Base-by-base conservation (phyloP, 2,329 filamentous ascomycete species). In the Colletotrichum incanum region DNA sequence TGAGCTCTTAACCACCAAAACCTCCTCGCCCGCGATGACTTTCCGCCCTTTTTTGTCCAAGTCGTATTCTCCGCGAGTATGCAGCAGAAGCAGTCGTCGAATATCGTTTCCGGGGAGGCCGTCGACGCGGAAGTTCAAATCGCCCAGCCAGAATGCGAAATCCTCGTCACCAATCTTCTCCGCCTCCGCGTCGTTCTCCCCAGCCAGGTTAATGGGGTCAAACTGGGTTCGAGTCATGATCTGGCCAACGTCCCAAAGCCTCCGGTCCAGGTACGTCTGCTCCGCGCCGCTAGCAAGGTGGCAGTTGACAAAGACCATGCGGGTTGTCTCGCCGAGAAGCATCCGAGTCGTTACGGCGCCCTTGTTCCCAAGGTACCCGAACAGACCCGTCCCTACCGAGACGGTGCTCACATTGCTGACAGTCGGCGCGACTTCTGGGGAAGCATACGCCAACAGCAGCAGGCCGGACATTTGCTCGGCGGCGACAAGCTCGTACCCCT, bases 311-410 rank as follows among this genome's bases (percentile, higher is more conserved):
- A 99, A 98, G 31, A 96, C 92, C 67, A 99, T 84, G 39, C 93
- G 89, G 0, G 96, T 98, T 0, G 95, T 95, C 80, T 98, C 96
- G 2, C 96, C 96, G 0, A 99, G 84, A 0, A 99, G 87, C 5
- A 99, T 85, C 26, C 96, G 90, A 5, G 93, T 93, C 3, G 92
- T 90, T 0, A 98, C 93, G 5, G 94, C 96, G 1, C 96, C 96
- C 80, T 99, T 99, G 81, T 99, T 99, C 12, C 96, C 96, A 85
- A 98, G 92, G 78, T 98, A 98, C 0, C 96, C 96, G 82, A 97
- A 90, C 54, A 98, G 82, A 0, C 96, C 96, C 0, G 96, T 99
- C 0, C 95, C 96, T 9, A 98, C 92, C 69, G 90, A 93, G 5
- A 91, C 91, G 1, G 93, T 95, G 81, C 94, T 97, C 76, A 98